Conservation (phyloP, 257 asterid genomes). For the Plantago ovata region DNA sequence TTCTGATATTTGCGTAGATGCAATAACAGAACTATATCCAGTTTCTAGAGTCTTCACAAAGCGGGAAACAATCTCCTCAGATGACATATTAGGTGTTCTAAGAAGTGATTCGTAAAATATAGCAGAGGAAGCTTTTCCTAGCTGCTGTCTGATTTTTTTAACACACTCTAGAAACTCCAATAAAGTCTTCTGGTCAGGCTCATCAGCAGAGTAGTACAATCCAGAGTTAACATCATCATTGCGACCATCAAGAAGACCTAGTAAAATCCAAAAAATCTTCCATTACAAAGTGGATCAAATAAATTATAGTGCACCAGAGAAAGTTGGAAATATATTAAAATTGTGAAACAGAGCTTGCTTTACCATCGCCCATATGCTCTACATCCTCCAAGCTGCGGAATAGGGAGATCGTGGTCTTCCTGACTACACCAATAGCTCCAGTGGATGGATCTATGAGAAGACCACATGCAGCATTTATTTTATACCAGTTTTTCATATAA, state of each 20-base stretch:
- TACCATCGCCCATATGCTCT: conserved; percentile 74
- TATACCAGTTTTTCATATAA: conserved; percentile 70
- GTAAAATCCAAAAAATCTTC: conserved; percentile 18
- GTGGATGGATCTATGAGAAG: conserved; percentile 69
- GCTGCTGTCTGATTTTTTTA: conserved; percentile 66
- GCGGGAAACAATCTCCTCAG: conserved; percentile 73
- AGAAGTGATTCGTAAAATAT: conserved; percentile 68
- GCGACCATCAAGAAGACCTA: conserved; percentile 62
- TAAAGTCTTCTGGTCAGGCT: conserved; percentile 50
- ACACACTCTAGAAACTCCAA: conserved; percentile 68
- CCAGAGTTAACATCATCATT: conserved; percentile 30
- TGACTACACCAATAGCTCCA: conserved; percentile 72
- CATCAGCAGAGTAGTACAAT: conserved; percentile 40
- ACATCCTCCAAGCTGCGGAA: conserved; percentile 78
- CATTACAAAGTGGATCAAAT: conserved; percentile 20
- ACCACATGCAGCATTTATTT: conserved; percentile 68
- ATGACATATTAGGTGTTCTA: conserved; percentile 48
- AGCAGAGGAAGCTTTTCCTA: conserved; percentile 87
- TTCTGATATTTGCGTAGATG: conserved; percentile 55
- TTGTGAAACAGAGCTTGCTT: conserved; percentile 4
- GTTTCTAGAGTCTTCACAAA: conserved; percentile 67
- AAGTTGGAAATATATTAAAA: conserved; percentile 23
- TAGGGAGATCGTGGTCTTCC: conserved; percentile 65
- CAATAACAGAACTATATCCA: conserved; percentile 63
- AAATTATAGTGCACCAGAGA: conserved; percentile 11